Evolutionary conservation across 2,329 filamentous ascomycete species (phyloP).

Genomic region (Neonectria punicea): DNA sequence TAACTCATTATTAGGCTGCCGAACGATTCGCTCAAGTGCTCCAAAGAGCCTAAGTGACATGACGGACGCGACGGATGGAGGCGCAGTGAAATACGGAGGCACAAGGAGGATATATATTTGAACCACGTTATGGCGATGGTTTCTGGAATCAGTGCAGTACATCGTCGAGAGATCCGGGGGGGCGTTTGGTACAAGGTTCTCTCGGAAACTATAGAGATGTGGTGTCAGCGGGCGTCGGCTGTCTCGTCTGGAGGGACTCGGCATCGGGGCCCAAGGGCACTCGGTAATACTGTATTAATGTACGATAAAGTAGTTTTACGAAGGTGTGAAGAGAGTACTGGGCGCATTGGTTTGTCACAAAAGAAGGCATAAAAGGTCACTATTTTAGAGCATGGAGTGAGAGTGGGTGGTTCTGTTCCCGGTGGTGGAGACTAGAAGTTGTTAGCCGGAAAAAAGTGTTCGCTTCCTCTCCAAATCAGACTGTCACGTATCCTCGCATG

Average conservation of each 20-base stretch:
- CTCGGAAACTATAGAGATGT: slow-evolving; percentile 42
- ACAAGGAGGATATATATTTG: slow-evolving; percentile 15
- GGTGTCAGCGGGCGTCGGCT: slow-evolving; percentile 29
- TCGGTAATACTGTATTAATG: slow-evolving; percentile 52
- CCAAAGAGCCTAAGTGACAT: slow-evolving; percentile 45
- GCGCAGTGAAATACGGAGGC: slow-evolving; percentile 12
- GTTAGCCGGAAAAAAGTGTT: slow-evolving; percentile 13
- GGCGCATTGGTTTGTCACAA: slow-evolving; percentile 40
- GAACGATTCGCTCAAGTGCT: slow-evolving; percentile 50
- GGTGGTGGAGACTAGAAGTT: background rate
- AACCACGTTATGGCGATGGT: slow-evolving; percentile 32
- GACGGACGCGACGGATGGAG: slow-evolving; percentile 4
- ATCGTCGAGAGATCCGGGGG: slow-evolving; percentile 30
- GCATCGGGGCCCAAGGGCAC: slow-evolving; percentile 27
- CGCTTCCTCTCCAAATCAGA: slow-evolving; percentile 32
- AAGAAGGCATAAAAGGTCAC: background rate
- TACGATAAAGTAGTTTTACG: slow-evolving; percentile 48
- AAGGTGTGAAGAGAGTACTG: slow-evolving; percentile 41
- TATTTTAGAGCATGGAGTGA: background rate
- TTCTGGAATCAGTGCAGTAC: slow-evolving; percentile 39
- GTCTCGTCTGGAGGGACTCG: slow-evolving; percentile 44
- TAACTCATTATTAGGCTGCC: slow-evolving; percentile 45
- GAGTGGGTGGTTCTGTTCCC: slow-evolving; percentile 4
- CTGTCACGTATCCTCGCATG: slow-evolving; percentile 48
- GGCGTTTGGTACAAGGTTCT: slow-evolving; percentile 43